These are phyloP conservation scores for Croton setiger DNA, from an alignment of 441 rosid genomes.

Conservation along the genomic window DNA sequence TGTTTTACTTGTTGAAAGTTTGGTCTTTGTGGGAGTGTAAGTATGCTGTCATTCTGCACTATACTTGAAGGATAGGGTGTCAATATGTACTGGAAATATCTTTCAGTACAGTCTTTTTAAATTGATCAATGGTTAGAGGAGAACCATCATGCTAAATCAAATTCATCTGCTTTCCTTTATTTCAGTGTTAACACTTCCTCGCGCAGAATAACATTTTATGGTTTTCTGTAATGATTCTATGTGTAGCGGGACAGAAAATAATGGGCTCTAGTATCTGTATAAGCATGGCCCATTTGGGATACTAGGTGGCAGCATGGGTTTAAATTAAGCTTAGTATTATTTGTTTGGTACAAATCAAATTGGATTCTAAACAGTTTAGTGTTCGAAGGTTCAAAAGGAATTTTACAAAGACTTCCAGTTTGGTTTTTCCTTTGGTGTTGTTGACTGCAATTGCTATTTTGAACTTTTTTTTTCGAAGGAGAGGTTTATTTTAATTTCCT, in stretches of 20 bases:
- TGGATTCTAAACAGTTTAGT: conserved; percentile 3
- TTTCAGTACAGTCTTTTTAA: not conserved
- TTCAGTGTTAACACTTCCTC: not conserved
- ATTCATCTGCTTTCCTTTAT: not conserved
- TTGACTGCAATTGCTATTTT: not conserved
- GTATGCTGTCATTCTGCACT: not conserved
- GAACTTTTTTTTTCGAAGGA: too few species aligned
- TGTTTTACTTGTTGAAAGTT: not conserved
- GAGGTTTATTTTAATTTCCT: conserved; percentile 10
- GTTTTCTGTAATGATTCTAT: not conserved
- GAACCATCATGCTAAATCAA: not conserved
- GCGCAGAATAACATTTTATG: not conserved
- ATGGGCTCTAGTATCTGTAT: not conserved
- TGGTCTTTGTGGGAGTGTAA: not conserved
- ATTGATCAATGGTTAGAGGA: not conserved
- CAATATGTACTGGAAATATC: not conserved
- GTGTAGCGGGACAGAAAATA: not conserved
- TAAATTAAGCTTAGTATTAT: not conserved
- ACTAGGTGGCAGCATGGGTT: not conserved
- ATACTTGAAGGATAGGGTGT: not conserved
- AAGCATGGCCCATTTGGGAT: not conserved
- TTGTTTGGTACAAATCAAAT: not conserved
- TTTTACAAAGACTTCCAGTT: not conserved
- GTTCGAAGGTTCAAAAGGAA: not conserved
- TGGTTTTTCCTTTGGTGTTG: not conserved